Base-by-base conservation (phyloP, 345 rosid genomes). In the Anastatica hierochuntica region DNA sequence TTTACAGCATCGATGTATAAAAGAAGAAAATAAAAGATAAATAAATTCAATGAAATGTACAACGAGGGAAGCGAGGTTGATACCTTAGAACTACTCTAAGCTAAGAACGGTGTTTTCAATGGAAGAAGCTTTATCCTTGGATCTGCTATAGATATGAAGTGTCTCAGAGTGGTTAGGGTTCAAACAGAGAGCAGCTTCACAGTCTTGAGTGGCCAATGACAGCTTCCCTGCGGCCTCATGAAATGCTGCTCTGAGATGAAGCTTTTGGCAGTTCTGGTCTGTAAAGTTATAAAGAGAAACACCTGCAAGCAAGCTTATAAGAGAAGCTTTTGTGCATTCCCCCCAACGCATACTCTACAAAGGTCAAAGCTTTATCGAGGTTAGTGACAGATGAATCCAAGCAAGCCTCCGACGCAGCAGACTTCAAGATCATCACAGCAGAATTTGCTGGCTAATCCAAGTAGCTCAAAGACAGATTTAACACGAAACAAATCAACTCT, bases 241-340 rank as follows among this genome's bases (percentile, higher is more conserved):
- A 63, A 90, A 90, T 16, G 98, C 96, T 31, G 98, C 98, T 58
- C 96, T 80, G 53, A 90, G 96, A 59, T 90, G 96, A 26, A 90
- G 88, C 73, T 87, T 79, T 63, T 84, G n/a, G 96, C 68, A 84
- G 58, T 69, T 87, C 95, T 4, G 95, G 95, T 64, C 76, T 87
- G 79, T n/a, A 84, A 87, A 58, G 83, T 72, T 75, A 90, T 78
- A n/a, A n/a, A n/a, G n/a, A 92, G 68, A 38, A 90, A 62, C 56
- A 78, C 80, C 58, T 83, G 95, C 71, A 92, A 75, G 78, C 98
- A 92, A 63, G 98, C 77, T 49, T 86, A 85, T 20, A 81, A 85
- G 5, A 92, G 83, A 66, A 79, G 79, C 62, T 63, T 6, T 90
- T 78, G 24, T 58, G 76, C n/a, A n/a, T n/a, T 62, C 79, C 95